Base-by-base conservation (phyloP, 345 rosid species). In the Eucalyptus polybractea region DNA sequence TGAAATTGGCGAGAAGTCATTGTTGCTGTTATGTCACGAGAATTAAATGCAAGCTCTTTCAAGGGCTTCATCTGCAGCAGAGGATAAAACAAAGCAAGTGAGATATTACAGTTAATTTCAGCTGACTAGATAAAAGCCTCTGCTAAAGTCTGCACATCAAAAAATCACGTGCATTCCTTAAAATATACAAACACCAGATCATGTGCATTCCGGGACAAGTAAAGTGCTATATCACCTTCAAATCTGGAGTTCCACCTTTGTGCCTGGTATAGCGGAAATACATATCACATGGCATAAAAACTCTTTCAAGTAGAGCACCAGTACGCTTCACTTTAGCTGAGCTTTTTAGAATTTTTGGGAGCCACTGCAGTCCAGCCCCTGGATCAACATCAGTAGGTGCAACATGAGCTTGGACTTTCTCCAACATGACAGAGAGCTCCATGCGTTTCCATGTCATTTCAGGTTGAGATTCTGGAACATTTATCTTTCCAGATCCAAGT, bases 311-410 rank as follows among this genome's bases (percentile, higher is more conserved):
- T 86, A 98, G 93, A 89, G 98, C 99, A 89, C 99, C 99, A 80
- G 99, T 98, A 50, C 99, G 99, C 90, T 98, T 98, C 90, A 95
- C 98, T 93, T 96, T 95, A 40, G 98, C 96, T 58, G 99, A 98
- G 94, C 93, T 96, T 92, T 93, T 94, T 87, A 88, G 96, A 92
- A 98, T 96, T 93, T 95, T 98, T 65, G 97, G 99, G 91, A 98
- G 98, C 99, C 99, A 98, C 93, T 98, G 99, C 89, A 98, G 91
- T 91, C 98, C 99, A 90, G 99, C 99, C 88, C 99, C 99, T 87
- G 99, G 99, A 91, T 98, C 99, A 90, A 98, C 99, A 93, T 98
- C 99, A 92, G 99, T 98, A 29, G 99, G 99, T 90, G 99, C 99
- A 92, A 98, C 99, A 93, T 98, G 99, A 90, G 99, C 99, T 91